Base-by-base conservation (phyloP, 805 yeast species). In the Ogataea philodendri region DNA sequence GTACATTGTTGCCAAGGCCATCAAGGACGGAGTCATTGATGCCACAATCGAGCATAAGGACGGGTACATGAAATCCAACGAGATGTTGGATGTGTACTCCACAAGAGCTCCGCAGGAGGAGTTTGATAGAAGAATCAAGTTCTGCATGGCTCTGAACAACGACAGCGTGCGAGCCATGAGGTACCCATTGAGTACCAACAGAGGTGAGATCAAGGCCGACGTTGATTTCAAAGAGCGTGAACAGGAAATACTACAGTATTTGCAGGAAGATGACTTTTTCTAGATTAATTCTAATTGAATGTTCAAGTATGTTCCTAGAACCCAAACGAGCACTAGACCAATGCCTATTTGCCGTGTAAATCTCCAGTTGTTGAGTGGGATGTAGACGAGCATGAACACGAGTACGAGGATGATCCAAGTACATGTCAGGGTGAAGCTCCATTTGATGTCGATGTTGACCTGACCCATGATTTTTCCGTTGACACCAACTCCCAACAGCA, bases 21-120 rank as follows among this genome's bases (percentile, higher is more conserved):
- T 93, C 41, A 80, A 96, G 54, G 99, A 93, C 59, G 96, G 96
- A 42, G 97, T 93, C 34, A 86, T 93, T 57, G 97, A 93, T 55
- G 97, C 98, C 3, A 76, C 78, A 37, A 84, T 93, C 49, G 85
- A 93, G 59, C 96, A 89, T 63, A 86, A 85, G 56, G 71, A 76
- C 45, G 97, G 97, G 2, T 89, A 68, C 59, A 89, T 93, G 84
- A 89, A 88, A 65, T 82, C 94, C 23, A 81, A 78, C 49, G 98
- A 93, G 60, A 66, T 86, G 40, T 65, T 78, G 53, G 96, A 93
- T 60, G 74, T 89, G 32, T 93, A 93, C 62, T 81, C 93, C 7
- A 87, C 97, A 0, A 74, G 70, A 29, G 81, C 79, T 52, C 98
- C 99, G 21, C 96, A 87, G 63, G 67, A 65, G 10, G 84, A 87